phyloP scores from a whole-genome alignment of 2,329 filamentous ascomycete species.

The Pyrenophora graminea region DNA sequence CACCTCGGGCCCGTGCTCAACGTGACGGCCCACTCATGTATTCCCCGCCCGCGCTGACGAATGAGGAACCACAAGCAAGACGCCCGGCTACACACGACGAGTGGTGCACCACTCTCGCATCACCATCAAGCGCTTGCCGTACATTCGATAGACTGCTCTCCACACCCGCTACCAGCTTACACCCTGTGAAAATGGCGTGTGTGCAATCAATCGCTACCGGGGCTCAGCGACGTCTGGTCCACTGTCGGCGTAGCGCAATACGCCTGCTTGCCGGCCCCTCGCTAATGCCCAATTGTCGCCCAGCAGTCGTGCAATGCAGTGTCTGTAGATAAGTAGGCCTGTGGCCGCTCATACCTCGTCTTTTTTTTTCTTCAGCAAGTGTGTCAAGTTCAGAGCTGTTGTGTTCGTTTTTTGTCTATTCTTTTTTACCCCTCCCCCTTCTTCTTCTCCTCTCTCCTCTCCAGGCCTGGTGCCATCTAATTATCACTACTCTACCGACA shows the following conservation, averaged over 20 bases:
- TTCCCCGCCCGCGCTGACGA: slow-evolving; percentile 31
- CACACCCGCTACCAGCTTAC: slow-evolving; percentile 32
- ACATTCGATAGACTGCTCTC: slow-evolving; percentile 44
- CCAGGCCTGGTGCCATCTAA: slow-evolving; percentile 55
- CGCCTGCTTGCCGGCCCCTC: slow-evolving; percentile 29
- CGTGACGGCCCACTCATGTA: slow-evolving; percentile 21
- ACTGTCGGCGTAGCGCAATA: slow-evolving; percentile 31
- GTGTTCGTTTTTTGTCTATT: slow-evolving; percentile 51
- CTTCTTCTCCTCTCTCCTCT: slow-evolving; percentile 45
- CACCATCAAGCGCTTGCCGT: slow-evolving; percentile 42
- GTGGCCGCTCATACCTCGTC: slow-evolving; percentile 34
- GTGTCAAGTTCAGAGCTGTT: slow-evolving; percentile 56
- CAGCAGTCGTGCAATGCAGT: slow-evolving; percentile 31
- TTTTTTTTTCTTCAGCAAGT: slow-evolving; percentile 56
- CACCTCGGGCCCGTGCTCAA: slow-evolving; percentile 29
- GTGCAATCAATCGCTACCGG: slow-evolving; percentile 39
- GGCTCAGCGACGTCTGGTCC: slow-evolving; percentile 31
- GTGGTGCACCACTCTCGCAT: slow-evolving; percentile 39
- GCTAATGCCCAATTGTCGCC: slow-evolving; percentile 26
- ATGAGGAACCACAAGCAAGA: slow-evolving; percentile 24
- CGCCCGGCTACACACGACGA: slow-evolving; percentile 33
- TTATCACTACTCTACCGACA: slow-evolving; percentile 28
- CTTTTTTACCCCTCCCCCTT: slow-evolving; percentile 43
- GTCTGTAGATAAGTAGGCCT: slow-evolving; percentile 41
- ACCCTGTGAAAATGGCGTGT: slow-evolving; percentile 36